These are phyloP conservation scores for Ceratobasidium sp. DNA, from an alignment of 1,284 basidiomycete species.

Conservation along the genomic window DNA sequence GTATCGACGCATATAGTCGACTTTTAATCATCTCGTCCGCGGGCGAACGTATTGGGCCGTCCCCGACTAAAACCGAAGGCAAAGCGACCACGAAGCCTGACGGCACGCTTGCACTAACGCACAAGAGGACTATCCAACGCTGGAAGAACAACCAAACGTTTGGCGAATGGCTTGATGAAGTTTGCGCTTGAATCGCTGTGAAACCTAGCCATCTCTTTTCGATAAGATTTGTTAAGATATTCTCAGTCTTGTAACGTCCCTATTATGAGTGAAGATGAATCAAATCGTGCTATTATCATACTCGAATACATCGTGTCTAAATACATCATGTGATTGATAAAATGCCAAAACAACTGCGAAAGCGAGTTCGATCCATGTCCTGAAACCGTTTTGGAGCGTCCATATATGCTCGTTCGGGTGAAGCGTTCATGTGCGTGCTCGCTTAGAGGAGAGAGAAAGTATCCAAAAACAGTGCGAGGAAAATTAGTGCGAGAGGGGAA, in stretches of 20 bases:
- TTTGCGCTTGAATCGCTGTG: not conserved
- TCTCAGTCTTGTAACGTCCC: too few relatives aligned
- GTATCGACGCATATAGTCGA: not conserved
- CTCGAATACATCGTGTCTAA: slow-evolving; percentile 8
- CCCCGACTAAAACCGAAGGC: not conserved
- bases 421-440: not conserved
- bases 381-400: not conserved
- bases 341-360: not conserved
- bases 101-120: not conserved
- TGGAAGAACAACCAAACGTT: not conserved
- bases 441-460: not conserved
- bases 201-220: not conserved
- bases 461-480: not conserved
- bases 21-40: not conserved
- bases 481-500: not conserved
- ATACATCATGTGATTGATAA: slow-evolving; percentile 10
- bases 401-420: not conserved
- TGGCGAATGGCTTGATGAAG: not conserved
- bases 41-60: not conserved
- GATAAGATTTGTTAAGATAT: too few relatives aligned
- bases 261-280: not conserved
- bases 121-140: not conserved
- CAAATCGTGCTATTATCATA: not conserved
- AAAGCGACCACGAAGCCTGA: not conserved
- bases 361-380: slow-evolving; percentile 2